Evolutionary conservation across 495 filamentous ascomycete genomes (phyloP).

Genomic region (Aspergillus avenaceus): DNA sequence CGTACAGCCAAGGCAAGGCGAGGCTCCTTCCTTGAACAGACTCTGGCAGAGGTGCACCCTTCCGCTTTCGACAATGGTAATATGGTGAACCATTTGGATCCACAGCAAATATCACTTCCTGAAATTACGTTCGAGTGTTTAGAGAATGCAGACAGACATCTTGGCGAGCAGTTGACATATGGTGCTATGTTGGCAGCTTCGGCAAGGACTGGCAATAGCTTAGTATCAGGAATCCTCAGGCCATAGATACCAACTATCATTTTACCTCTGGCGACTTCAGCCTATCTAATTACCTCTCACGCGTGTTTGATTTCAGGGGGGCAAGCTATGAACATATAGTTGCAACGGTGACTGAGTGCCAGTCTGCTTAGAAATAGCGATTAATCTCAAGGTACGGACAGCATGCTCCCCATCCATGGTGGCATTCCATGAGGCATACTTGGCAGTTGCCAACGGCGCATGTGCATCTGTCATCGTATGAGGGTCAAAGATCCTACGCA

Average conservation of each 20-base stretch:
- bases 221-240: slow-evolving; percentile 14
- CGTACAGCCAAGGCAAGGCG: neutral
- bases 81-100: slow-evolving; percentile 49
- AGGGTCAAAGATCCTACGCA: slow-evolving; percentile 34
- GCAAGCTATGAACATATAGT: slow-evolving; percentile 26
- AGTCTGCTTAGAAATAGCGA: no score
- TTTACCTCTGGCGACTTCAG: slow-evolving; percentile 23
- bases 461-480: slow-evolving; percentile 34
- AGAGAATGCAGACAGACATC: slow-evolving; percentile 38
- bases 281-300: slow-evolving; percentile 28
- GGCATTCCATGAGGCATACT: slow-evolving; percentile 22
- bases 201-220: slow-evolving; percentile 31
- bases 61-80: slow-evolving; percentile 36
- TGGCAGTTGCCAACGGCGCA: slow-evolving; percentile 27
- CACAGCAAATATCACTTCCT: slow-evolving; percentile 53
- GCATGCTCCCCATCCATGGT: slow-evolving; percentile 28
- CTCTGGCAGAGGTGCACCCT: slow-evolving; percentile 26
- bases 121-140: slow-evolving; percentile 42
- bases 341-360: no score
- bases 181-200: slow-evolving; percentile 46
- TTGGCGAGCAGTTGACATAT: slow-evolving; percentile 40
- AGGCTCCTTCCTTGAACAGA: slow-evolving; percentile 44
- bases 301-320: slow-evolving; percentile 27
- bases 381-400: no score
- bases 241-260: slow-evolving; percentile 8